Conservation (phyloP, 345 rosid species). For the Eucalyptus albens region DNA sequence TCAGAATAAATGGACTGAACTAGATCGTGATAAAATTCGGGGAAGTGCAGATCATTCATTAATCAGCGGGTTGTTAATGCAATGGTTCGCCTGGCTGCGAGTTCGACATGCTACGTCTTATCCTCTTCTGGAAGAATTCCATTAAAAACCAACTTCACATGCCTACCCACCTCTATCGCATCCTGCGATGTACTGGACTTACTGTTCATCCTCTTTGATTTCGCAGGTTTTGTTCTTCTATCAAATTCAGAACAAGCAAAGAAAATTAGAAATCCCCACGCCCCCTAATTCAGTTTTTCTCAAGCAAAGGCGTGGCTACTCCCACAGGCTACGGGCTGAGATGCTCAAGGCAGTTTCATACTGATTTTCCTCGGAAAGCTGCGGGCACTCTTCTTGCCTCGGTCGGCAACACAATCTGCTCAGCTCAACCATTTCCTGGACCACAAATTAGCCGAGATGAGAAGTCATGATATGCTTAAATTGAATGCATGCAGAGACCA, state of each 20-base stretch:
- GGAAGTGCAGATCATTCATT: neutral
- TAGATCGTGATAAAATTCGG: neutral
- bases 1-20: neutral
- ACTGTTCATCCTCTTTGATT: neutral
- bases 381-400: neutral
- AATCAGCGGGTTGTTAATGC: neutral
- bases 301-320: neutral
- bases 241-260: neutral
- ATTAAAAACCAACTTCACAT: neutral
- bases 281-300: neutral
- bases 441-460: neutral
- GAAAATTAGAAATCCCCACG: neutral
- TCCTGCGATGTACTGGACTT: neutral
- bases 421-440: constrained; percentile 29
- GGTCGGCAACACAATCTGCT: constrained; percentile 36
- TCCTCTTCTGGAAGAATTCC: neutral
- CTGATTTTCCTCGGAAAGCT: neutral
- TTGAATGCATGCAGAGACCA: neutral
- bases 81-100: neutral
- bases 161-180: neutral
- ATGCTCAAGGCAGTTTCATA: neutral
- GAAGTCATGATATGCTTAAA: neutral
- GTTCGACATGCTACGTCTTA: neutral
- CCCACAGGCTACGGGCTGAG: constrained; percentile 2
- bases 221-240: neutral